Conservation (phyloP, 179 eudicot genomes). For the Drosera spatulata region DNA sequence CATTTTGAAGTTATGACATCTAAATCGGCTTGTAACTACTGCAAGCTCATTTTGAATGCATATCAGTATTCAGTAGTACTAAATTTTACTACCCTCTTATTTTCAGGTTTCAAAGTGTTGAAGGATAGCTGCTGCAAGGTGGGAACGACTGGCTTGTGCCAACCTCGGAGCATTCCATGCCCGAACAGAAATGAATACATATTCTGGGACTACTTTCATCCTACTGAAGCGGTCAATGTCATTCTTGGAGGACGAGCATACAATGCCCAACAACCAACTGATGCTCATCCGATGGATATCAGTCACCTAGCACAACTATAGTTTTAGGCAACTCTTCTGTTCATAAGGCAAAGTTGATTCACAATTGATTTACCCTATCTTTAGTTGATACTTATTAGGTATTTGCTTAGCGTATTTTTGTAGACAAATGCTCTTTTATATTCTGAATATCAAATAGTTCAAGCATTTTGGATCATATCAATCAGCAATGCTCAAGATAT, state of each 20-base stretch:
- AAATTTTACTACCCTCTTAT: background rate
- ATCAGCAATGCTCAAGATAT: no score
- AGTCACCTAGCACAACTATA: background rate
- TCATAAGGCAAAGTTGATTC: no score
- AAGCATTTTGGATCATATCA: no score
- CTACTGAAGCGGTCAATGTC: background rate
- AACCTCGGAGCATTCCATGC: background rate
- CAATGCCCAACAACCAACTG: background rate
- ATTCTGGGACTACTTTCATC: background rate
- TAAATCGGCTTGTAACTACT: no score
- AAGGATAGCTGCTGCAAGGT: background rate
- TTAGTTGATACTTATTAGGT: no score
- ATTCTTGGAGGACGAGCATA: background rate
- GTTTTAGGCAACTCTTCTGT: no score
- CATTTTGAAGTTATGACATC: background rate
- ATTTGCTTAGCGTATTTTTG: no score
- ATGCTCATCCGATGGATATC: background rate
- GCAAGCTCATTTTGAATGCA: background rate
- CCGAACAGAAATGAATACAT: background rate
- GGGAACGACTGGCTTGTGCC: background rate
- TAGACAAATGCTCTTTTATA: no score
- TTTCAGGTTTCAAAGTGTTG: background rate
- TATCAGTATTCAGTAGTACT: background rate
- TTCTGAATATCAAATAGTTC: no score
- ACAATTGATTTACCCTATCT: no score